phyloP scores from a whole-genome alignment of 2,329 filamentous ascomycete genomes.

The Didymosphaeria variabile region DNA sequence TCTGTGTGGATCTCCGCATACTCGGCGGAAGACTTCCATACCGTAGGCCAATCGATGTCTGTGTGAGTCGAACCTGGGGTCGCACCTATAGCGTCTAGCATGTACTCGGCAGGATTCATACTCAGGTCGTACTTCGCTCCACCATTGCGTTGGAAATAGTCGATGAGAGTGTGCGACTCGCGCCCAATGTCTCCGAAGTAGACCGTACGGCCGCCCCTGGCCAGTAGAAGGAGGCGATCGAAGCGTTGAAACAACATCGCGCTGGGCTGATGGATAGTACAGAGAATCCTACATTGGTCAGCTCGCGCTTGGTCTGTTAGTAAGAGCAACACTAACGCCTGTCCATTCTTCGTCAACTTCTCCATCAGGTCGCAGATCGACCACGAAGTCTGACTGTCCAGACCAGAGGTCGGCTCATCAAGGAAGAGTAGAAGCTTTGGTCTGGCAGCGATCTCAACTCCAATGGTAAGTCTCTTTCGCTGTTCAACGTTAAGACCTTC shows the following conservation, averaged over 20 bases:
- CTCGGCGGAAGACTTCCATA: conserved; percentile 60
- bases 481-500: conserved; percentile 76
- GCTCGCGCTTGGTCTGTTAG: background rate
- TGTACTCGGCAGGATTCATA: conserved; percentile 85
- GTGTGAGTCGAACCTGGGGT: conserved; percentile 58
- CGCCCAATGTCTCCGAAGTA: conserved; percentile 84
- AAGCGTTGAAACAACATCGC: conserved; percentile 94
- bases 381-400: conserved; percentile 94
- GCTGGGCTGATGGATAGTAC: conserved; percentile 95
- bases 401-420: conserved; percentile 92
- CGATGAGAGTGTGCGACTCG: conserved; percentile 71
- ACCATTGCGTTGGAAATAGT: conserved; percentile 80
- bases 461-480: conserved; percentile 84
- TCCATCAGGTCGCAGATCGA: conserved; percentile 87
- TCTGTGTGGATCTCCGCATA: conserved; percentile 55
- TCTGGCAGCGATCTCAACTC: conserved; percentile 92
- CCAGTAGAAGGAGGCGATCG: conserved; percentile 80
- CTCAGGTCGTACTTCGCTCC: conserved; percentile 69
- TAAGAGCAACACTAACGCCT: conserved; percentile 55
- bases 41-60: conserved; percentile 60
- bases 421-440: conserved; percentile 89
- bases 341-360: conserved; percentile 84
- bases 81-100: conserved; percentile 67
- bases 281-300: conserved; percentile 68
- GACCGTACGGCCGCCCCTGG: conserved; percentile 77